Evolutionary conservation across 768 basidiomycete genomes (phyloP).

Genomic region (Fomitopsis pulvina): DNA sequence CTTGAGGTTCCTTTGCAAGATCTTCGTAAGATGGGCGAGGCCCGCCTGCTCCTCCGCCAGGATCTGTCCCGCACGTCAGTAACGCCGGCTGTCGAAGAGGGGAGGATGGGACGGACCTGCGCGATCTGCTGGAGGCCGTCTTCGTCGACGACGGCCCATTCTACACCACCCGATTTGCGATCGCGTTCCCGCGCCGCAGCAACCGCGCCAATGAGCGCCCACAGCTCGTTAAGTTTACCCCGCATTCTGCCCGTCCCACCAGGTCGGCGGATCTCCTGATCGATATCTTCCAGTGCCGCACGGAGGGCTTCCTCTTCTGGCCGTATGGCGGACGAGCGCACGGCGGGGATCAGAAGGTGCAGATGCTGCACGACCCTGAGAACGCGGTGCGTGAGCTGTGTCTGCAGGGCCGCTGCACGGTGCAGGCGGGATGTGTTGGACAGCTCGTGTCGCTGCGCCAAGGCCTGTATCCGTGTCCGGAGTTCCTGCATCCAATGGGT

Average conservation of each 20-base stretch:
- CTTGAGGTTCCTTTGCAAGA: conserved; percentile 54
- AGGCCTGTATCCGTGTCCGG: conserved; percentile 51
- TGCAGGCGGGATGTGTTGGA: conserved; percentile 63
- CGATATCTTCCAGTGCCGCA: conserved; percentile 63
- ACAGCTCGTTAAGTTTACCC: conserved; percentile 75
- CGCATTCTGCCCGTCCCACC: conserved; percentile 52
- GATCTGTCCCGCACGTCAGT: conserved; percentile 39
- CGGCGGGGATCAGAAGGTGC: conserved; percentile 70
- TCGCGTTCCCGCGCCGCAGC: conserved; percentile 49
- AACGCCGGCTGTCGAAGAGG: too few relatives aligned
- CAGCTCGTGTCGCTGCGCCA: conserved; percentile 57
- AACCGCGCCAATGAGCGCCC: conserved; percentile 77
- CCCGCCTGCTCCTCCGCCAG: conserved; percentile 75
- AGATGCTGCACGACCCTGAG: conserved; percentile 66
- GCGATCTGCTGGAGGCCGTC: conserved; percentile 73
- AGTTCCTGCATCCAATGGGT: conserved; percentile 41
- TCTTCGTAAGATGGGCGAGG: conserved; percentile 71
- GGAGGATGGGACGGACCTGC: conserved; percentile 42
- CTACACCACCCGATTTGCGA: conserved; percentile 40
- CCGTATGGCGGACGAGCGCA: conserved; percentile 68
- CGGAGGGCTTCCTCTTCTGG: conserved; percentile 78
- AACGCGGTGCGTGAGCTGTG: conserved; percentile 65
- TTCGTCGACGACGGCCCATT: conserved; percentile 85
- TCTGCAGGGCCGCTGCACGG: conserved; percentile 55
- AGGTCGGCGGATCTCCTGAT: conserved; percentile 56